Base-by-base conservation (phyloP, 2,329 filamentous ascomycete species). In the Aureobasidium sp. region DNA sequence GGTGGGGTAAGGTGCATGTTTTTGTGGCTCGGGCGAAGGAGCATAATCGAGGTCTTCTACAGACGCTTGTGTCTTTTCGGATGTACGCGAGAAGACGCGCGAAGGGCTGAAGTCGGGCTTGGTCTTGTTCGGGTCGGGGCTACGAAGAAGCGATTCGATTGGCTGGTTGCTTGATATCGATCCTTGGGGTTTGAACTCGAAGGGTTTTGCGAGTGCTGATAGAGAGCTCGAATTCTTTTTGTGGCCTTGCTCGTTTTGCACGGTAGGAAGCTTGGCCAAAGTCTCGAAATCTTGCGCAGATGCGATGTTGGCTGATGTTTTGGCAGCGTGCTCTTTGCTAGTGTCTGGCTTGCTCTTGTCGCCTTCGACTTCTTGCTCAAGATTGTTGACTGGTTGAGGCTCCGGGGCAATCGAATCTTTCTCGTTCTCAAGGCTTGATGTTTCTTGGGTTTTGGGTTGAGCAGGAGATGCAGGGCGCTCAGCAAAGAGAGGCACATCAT, bases 401-500 rank as follows among this genome's bases (percentile, higher is more conserved):
- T 39, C 45, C 1, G 34, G 3, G 6, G 36, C 25, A 7, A 13
- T 14, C 14, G n/a, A 30, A 10, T 11, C 4, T 16, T 32, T 16
- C 10, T 50, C 44, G 6, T 34, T 8, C 6, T 25, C 16, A 9
- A 11, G 21, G 2, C 10, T 48, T 11, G 47, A 30, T 11, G 44
- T 5, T 5, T 25, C 36, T 30, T 50, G 39, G 8, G 5, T 36
- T 2, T 11, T 10, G 3, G 39, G 8, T 8, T 25, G 39, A 30
- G 34, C 30, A 21, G 39, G 30, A 8, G 49, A 51, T 29, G 37
- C 29, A 36, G 63, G 63, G 63, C 78, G 77, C 61, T 75, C 75
- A 9, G 90, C 90, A 72, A 95, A 96, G 57, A 85, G 79, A 27
- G 89, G 87, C 29, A 93, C 85, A 54, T 87, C 83, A 67, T 95